Percentiles rank a stretch among this genome's conserved stretches.
Evolutionary conservation across 495 filamentous ascomycete species (phyloP).

Genomic region (Aspergillus saccharolyticus): DNA sequence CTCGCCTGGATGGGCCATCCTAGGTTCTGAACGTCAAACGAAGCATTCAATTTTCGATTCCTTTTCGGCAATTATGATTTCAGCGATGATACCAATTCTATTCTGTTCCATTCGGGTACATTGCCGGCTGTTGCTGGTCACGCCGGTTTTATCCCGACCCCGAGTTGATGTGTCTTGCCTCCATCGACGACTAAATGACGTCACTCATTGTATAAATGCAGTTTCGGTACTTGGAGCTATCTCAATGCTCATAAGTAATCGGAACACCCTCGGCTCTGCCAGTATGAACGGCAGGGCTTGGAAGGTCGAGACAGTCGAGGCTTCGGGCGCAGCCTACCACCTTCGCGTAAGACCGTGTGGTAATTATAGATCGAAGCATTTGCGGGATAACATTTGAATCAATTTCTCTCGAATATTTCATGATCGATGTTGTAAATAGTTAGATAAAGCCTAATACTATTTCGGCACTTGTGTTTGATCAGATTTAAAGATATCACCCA

Average conservation of each 20-base stretch:
- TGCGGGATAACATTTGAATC: too few relatives aligned
- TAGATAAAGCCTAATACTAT: not conserved
- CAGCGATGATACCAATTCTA: constrained; percentile 3
- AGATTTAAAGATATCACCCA: not conserved
- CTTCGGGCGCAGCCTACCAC: not conserved
- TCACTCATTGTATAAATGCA: not conserved
- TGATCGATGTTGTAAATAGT: too few relatives aligned
- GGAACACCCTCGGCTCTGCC: not conserved
- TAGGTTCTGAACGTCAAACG: not conserved
- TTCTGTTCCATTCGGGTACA: not conserved
- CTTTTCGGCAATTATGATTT: too few relatives aligned
- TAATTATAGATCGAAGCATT: too few relatives aligned
- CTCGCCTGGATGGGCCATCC: constrained; percentile 26
- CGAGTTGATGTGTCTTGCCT: not conserved
- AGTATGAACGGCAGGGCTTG: not conserved
- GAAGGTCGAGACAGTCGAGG: not conserved
- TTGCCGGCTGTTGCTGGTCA: constrained; percentile 1
- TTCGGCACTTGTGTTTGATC: not conserved
- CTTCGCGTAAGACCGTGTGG: not conserved
- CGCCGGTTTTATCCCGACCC: not conserved
- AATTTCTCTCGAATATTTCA: too few relatives aligned
- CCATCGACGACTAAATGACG: not conserved
- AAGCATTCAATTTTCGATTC: not conserved
- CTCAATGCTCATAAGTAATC: not conserved
- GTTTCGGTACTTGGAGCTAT: not conserved